These are phyloP conservation scores for Kodamaea laetipori DNA, from an alignment of 805 yeast genomes.

Conservation along the genomic window DNA sequence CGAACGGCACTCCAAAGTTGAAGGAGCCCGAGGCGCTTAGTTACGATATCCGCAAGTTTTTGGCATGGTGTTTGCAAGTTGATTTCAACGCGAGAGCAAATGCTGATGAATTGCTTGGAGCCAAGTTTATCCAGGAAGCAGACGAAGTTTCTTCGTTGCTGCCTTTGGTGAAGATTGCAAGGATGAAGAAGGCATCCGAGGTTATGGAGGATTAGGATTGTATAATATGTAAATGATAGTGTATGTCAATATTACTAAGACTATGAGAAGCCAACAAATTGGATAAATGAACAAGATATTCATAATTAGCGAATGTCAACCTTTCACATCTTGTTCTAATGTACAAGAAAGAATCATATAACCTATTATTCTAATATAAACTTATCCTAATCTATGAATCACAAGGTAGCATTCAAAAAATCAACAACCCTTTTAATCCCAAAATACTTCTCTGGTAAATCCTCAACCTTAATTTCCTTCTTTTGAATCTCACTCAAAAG, in stretches of 20 bases:
- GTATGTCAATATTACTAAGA: conserved; percentile 1
- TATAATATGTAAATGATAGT: conserved; percentile 3
- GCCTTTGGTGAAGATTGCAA: conserved; percentile 73
- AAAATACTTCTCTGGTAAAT: conserved; percentile 21
- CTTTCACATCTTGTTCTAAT: no score
- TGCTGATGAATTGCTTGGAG: conserved; percentile 69
- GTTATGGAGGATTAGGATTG: conserved; percentile 16
- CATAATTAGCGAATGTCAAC: no score
- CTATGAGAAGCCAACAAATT: conserved; percentile 2
- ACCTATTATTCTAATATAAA: no score
- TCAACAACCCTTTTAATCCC: conserved; percentile 27
- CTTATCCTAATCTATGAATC: no score
- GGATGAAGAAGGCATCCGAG: conserved; percentile 58
- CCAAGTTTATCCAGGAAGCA: conserved; percentile 63
- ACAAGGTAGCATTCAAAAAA: conserved; percentile 28
- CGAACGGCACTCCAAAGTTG: conserved; percentile 93
- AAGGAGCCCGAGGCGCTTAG: conserved; percentile 85
- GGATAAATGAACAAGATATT: no score
- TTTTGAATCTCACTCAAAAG: conserved; percentile 19
- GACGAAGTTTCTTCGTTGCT: conserved; percentile 64
- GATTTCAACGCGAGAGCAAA: conserved; percentile 79
- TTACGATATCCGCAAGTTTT: conserved; percentile 62
- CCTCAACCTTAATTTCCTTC: conserved; percentile 4
- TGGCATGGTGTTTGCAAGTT: conserved; percentile 79
- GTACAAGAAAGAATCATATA: no score